Conservation (phyloP, 1,139 yeast species). For the Suhomyces bokatorum region DNA sequence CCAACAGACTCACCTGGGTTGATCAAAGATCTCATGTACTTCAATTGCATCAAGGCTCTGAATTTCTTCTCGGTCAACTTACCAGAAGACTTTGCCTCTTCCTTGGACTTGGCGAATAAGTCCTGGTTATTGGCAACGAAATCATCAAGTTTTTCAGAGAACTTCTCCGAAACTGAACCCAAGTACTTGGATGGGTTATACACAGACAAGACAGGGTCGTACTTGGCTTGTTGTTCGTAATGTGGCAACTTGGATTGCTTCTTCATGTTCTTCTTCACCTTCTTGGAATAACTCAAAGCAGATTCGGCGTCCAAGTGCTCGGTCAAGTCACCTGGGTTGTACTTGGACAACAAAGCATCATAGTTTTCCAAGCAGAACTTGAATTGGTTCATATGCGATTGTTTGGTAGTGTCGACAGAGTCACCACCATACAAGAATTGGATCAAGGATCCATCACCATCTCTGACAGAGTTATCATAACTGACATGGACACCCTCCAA, state of each 20-base stretch:
- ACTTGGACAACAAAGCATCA: slow-evolving; percentile 80
- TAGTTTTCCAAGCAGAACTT: slow-evolving; percentile 91
- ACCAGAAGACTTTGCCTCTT: slow-evolving; percentile 44
- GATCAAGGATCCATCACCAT: slow-evolving; percentile 89
- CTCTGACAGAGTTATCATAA: slow-evolving; percentile 94
- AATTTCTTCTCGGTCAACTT: slow-evolving; percentile 81
- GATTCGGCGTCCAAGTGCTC: slow-evolving; percentile 78
- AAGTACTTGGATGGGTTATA: slow-evolving; percentile 86
- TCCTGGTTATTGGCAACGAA: slow-evolving; percentile 58
- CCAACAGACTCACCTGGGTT: slow-evolving; percentile 99
- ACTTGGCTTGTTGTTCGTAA: slow-evolving; percentile 61
- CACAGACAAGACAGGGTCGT: slow-evolving; percentile 86
- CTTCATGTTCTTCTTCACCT: slow-evolving; percentile 71
- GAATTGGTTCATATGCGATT: slow-evolving; percentile 91
- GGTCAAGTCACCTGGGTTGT: slow-evolving; percentile 77
- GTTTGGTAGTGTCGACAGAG: slow-evolving; percentile 90
- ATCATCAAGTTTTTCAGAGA: slow-evolving; percentile 75
- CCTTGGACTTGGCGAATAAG: slow-evolving; percentile 55
- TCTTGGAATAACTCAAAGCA: slow-evolving; percentile 80
- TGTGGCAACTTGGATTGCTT: slow-evolving; percentile 67
- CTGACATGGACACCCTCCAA: slow-evolving; percentile 94
- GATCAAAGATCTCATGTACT: slow-evolving; percentile 93
- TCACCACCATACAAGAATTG: slow-evolving; percentile 99
- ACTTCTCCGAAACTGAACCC: slow-evolving; percentile 91
- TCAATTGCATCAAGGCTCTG: slow-evolving; percentile 95